phyloP scores from a whole-genome alignment of 2,329 filamentous ascomycete species.

The Paecilomyces niveus region DNA sequence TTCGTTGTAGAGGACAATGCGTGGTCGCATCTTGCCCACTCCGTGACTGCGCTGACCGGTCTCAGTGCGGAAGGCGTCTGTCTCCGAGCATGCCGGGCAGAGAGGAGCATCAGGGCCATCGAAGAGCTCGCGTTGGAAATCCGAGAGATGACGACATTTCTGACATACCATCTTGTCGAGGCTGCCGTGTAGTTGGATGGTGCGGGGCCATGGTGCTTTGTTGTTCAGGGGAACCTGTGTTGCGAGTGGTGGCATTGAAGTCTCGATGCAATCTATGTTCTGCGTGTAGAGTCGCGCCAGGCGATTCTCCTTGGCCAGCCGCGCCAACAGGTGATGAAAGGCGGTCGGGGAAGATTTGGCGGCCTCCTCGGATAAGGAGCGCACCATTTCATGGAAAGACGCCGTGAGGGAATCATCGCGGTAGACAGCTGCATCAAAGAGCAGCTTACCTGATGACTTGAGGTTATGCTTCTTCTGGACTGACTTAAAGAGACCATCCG shows the following conservation, averaged over 20 bases:
- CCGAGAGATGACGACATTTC: slow-evolving; percentile 72
- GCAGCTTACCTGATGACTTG: slow-evolving; percentile 85
- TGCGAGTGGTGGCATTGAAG: slow-evolving; percentile 67
- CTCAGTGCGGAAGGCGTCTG: slow-evolving; percentile 67
- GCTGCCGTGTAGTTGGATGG: slow-evolving; percentile 88
- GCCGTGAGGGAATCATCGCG: slow-evolving; percentile 82
- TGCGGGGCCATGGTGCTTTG: slow-evolving; percentile 88
- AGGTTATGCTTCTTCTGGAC: slow-evolving; percentile 81
- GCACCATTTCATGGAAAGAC: slow-evolving; percentile 94
- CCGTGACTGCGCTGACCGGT: slow-evolving; percentile 89
- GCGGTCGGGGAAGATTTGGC: slow-evolving; percentile 70
- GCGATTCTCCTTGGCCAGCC: slow-evolving; percentile 77
- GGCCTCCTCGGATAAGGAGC: slow-evolving; percentile 73
- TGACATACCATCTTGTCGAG: slow-evolving; percentile 95
- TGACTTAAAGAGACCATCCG: slow-evolving; percentile 79
- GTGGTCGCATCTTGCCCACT: slow-evolving; percentile 78
- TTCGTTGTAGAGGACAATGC: slow-evolving; percentile 97
- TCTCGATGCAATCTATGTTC: slow-evolving; percentile 95
- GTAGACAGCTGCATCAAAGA: slow-evolving; percentile 97
- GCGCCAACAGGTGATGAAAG: slow-evolving; percentile 91
- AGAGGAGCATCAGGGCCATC: slow-evolving; percentile 75
- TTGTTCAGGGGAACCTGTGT: slow-evolving; percentile 74
- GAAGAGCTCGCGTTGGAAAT: slow-evolving; percentile 74
- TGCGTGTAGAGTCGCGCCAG: slow-evolving; percentile 89
- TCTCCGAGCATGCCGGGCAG: slow-evolving; percentile 66